Conservation (phyloP, 768 basidiomycete genomes). For the Boletellus sp. region DNA sequence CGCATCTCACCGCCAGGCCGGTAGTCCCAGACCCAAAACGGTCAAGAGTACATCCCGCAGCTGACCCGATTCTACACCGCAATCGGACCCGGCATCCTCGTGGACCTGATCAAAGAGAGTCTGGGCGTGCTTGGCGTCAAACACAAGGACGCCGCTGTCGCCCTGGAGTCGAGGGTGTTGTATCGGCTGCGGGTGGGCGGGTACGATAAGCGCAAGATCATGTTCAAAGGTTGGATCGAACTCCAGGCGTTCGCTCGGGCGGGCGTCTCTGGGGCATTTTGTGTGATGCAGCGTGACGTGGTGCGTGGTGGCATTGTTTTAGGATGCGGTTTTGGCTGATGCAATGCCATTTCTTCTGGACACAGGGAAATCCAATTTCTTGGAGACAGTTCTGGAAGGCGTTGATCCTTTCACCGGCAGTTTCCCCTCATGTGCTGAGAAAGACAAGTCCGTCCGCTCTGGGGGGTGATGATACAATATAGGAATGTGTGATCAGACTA, state of each 20-base stretch:
- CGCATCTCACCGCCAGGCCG: not conserved
- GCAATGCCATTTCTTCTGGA: not conserved
- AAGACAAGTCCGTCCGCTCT: not conserved
- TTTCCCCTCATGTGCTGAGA: slow-evolving; percentile 57
- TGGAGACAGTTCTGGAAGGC: slow-evolving; percentile 77
- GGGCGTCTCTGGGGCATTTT: slow-evolving; percentile 56
- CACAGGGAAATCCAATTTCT: slow-evolving; percentile 70
- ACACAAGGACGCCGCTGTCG: slow-evolving; percentile 40
- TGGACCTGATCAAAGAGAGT: slow-evolving; percentile 51
- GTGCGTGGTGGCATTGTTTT: slow-evolving; percentile 37
- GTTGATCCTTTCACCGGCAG: slow-evolving; percentile 45
- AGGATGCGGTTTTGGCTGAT: not conserved
- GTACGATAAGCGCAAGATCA: slow-evolving; percentile 57
- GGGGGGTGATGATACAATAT: not conserved
- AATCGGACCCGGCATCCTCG: slow-evolving; percentile 49
- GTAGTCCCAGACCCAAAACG: slow-evolving; percentile 81
- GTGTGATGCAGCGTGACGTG: slow-evolving; percentile 65
- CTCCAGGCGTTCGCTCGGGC: slow-evolving; percentile 57
- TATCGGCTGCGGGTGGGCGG: slow-evolving; percentile 62
- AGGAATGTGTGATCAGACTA: not conserved
- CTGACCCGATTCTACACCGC: slow-evolving; percentile 80
- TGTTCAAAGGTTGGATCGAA: slow-evolving; percentile 72
- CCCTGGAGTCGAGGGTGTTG: slow-evolving; percentile 9
- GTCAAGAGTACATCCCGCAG: slow-evolving; percentile 66
- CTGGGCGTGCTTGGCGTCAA: slow-evolving; percentile 48